Percentiles rank a stretch among this genome's conserved stretches.
phyloP scores from a whole-genome alignment of 2,329 filamentous ascomycete species.

The Alternaria arborescens region DNA sequence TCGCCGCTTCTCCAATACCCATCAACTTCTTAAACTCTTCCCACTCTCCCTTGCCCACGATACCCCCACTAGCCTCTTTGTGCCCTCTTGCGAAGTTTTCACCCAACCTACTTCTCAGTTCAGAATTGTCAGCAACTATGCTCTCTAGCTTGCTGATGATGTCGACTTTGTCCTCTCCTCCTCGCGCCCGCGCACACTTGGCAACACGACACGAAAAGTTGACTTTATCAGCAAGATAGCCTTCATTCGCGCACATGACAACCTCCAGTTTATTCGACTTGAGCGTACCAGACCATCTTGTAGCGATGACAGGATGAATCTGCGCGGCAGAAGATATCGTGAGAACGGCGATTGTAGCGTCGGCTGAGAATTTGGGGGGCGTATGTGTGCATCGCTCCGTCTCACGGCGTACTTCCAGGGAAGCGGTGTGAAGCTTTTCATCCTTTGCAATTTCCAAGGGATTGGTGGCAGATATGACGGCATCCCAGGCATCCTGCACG shows the following conservation, averaged over 20 bases:
- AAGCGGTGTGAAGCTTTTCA: slow-evolving; percentile 61
- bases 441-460: slow-evolving; percentile 64
- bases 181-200: slow-evolving; percentile 61
- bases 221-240: slow-evolving; percentile 69
- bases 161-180: slow-evolving; percentile 63
- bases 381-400: slow-evolving; percentile 69
- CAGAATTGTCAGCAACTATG: slow-evolving; percentile 55
- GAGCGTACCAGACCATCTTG: slow-evolving; percentile 70
- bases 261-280: slow-evolving; percentile 68
- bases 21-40: slow-evolving; percentile 70
- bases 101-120: slow-evolving; percentile 62
- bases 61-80: slow-evolving; percentile 72
- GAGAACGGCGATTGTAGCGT: slow-evolving; percentile 70
- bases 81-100: slow-evolving; percentile 72
- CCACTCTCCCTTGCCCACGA: slow-evolving; percentile 68
- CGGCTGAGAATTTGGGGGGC: slow-evolving; percentile 69
- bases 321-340: slow-evolving; percentile 68
- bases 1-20: slow-evolving; percentile 65
- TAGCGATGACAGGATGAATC: slow-evolving; percentile 73
- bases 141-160: slow-evolving; percentile 67
- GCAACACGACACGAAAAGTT: slow-evolving; percentile 74
- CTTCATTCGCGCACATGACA: slow-evolving; percentile 72
- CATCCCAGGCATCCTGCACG: slow-evolving; percentile 68
- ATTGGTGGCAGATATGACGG: slow-evolving; percentile 60
- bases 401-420: slow-evolving; percentile 68